phyloP scores from a whole-genome alignment of 495 filamentous ascomycete species.

The Oidiodendron maius region DNA sequence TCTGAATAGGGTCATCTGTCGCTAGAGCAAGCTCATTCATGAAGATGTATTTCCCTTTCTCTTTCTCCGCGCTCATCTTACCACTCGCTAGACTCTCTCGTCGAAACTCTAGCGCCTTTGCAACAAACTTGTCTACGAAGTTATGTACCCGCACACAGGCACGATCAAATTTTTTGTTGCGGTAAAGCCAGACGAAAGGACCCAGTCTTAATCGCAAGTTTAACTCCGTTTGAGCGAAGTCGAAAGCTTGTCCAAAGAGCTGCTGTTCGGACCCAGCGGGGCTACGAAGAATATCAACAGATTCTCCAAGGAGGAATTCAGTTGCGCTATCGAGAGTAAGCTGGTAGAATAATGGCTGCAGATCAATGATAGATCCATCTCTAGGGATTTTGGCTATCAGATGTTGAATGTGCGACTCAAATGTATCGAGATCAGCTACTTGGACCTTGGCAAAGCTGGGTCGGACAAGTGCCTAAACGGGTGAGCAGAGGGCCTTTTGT shows the following conservation, averaged over 20 bases:
- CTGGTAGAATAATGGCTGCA: slow-evolving; percentile 65
- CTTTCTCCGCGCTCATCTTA: slow-evolving; percentile 10
- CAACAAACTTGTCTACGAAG: slow-evolving; percentile 9
- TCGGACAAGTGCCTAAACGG: slow-evolving; percentile 34
- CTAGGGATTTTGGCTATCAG: slow-evolving; percentile 51
- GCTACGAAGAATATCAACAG: slow-evolving; percentile 22
- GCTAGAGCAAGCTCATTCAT: slow-evolving; percentile 39
- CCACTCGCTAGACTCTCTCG: neutral
- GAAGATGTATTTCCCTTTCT: slow-evolving; percentile 36
- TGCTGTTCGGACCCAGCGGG: slow-evolving; percentile 11
- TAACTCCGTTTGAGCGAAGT: slow-evolving; percentile 31
- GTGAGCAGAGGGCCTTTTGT: neutral
- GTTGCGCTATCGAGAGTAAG: slow-evolving; percentile 76
- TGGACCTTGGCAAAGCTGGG: slow-evolving; percentile 78
- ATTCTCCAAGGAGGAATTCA: slow-evolving; percentile 69
- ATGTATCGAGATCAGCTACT: slow-evolving; percentile 70
- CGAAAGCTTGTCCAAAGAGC: slow-evolving; percentile 7
- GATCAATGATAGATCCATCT: slow-evolving; percentile 52
- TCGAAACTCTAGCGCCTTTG: slow-evolving; percentile 22
- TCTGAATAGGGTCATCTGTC: slow-evolving; percentile 20
- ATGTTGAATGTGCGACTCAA: slow-evolving; percentile 66
- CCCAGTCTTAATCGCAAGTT: slow-evolving; percentile 18
- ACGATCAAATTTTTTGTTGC: slow-evolving; percentile 2
- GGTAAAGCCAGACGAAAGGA: slow-evolving; percentile 18
- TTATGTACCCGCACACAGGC: slow-evolving; percentile 2